Base-by-base conservation (phyloP, 2,329 filamentous ascomycete species). In the Fusarium nisikadoi region DNA sequence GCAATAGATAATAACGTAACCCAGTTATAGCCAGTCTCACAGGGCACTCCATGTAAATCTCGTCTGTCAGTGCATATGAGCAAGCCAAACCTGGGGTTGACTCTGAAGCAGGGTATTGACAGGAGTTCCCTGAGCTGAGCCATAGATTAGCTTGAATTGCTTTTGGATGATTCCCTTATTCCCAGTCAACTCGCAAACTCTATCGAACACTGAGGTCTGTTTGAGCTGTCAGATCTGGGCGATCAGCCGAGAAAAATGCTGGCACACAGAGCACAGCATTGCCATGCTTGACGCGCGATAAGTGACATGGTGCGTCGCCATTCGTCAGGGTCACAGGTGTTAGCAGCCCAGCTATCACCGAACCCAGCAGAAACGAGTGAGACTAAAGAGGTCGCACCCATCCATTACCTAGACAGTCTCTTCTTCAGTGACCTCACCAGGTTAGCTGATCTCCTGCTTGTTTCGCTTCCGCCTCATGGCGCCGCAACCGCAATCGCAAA, bases 261-360 rank as follows among this genome's bases (percentile, higher is more conserved):
- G 36, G 29, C 14, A 56, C 42, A 29, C 35, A 56, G 35, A 38
- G 52, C 56, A 70, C 68, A 52, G 46, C 25, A 61, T 27, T 45
- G 9, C 53, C 17, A 39, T 46, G 27, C 50, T 59, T 55, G 59
- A 68, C 62, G 65, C 53, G 68, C 71, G 68, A 76, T 70, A 75
- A 72, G 71, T 75, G 74, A 75, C 74, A 74, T 73, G 71, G 65
- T 65, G 42, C 68, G 36, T 42, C 53, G 49, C 55, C 35, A 76
- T 76, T 76, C 73, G 71, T 55, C 62, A 43, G 63, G 46, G 56
- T 70, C 27, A 55, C 38, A 63, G 63, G 54, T 74, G 52, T 31
- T 43, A 68, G 36, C 49, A 68, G 59, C 47, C 70, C 59, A 68
- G 70, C 53, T 29, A 38, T 45, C 43, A 41, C 59, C 45, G 53